Evolutionary conservation across 495 filamentous ascomycete genomes (phyloP).

Genomic region (Penicillium canescens): DNA sequence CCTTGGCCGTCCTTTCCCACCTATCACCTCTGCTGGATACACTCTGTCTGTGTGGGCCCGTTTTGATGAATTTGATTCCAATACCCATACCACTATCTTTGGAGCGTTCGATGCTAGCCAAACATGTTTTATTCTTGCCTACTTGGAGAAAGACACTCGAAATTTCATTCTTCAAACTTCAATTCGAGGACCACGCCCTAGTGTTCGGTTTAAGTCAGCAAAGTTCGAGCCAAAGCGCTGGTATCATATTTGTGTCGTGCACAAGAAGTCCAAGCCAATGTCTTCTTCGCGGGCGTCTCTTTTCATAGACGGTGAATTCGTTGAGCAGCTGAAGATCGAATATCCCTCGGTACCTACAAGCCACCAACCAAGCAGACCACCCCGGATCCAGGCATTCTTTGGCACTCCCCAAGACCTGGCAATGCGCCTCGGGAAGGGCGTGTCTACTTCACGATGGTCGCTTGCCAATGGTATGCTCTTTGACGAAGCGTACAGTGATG

Average conservation of each 20-base stretch:
- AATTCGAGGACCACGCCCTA: conserved; percentile 79
- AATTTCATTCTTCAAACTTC: conserved; percentile 98
- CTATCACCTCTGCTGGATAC: conserved; percentile 74
- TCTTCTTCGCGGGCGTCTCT: conserved; percentile 80
- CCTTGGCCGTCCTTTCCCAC: conserved; percentile 80
- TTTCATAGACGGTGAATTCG: conserved; percentile 90
- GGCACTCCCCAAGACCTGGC: conserved; percentile 92
- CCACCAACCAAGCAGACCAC: conserved; percentile 51
- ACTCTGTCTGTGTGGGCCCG: conserved; percentile 86
- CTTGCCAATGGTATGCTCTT: conserved; percentile 86
- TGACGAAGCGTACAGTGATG: conserved; percentile 84
- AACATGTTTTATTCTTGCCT: conserved; percentile 90
- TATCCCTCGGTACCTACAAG: conserved; percentile 69
- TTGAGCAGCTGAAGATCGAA: conserved; percentile 84
- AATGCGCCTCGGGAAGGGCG: conserved; percentile 71
- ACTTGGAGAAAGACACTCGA: conserved; percentile 90
- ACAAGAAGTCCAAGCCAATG: conserved; percentile 73
- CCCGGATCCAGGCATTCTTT: conserved; percentile 84
- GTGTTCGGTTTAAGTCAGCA: conserved; percentile 86
- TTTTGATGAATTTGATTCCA: conserved; percentile 80
- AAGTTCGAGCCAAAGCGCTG: conserved; percentile 72
- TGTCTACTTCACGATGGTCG: conserved; percentile 81
- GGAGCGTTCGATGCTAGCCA: conserved; percentile 92
- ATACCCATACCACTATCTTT: conserved; percentile 90
- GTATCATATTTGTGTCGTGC: conserved; percentile 91